phyloP scores from a whole-genome alignment of 148 eudicot genomes.

The Fagopyrum homotropicum region DNA sequence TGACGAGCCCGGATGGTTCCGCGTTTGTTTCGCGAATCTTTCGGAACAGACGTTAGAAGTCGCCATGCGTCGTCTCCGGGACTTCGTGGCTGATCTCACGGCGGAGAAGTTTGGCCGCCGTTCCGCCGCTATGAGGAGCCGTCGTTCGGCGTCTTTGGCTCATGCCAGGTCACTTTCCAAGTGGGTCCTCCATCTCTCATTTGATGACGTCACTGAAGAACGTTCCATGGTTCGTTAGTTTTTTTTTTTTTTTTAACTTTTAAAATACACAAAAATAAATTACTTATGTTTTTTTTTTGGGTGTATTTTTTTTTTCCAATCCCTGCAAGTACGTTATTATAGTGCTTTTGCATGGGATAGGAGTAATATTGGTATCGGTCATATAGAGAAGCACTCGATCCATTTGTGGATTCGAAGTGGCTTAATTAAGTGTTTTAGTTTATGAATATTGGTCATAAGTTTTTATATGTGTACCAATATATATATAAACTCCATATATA shows the following conservation, averaged over 20 bases:
- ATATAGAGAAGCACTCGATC: background rate
- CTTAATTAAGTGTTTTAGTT: background rate
- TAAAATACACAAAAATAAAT: background rate
- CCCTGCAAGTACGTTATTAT: background rate
- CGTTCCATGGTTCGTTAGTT: conserved; percentile 10
- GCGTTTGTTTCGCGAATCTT: conserved; percentile 21
- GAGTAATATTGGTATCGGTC: background rate
- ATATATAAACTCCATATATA: background rate
- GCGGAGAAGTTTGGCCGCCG: conserved; percentile 8
- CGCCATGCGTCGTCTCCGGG: conserved; percentile 13
- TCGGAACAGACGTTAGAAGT: conserved; percentile 11
- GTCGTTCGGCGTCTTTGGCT: background rate
- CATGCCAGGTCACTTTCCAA: conserved; percentile 1
- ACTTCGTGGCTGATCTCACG: conserved; percentile 8
- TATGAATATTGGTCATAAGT: background rate
- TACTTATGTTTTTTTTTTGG: background rate
- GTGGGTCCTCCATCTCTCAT: conserved; percentile 8
- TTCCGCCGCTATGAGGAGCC: background rate
- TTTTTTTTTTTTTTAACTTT: background rate
- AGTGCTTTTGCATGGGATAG: background rate
- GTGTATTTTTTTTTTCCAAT: background rate
- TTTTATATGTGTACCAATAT: background rate
- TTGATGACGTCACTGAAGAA: conserved; percentile 7
- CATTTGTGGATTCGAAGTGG: background rate
- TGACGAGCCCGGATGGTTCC: conserved; percentile 26